Base-by-base conservation (phyloP, 768 basidiomycete genomes). In the Podaxis sp. region DNA sequence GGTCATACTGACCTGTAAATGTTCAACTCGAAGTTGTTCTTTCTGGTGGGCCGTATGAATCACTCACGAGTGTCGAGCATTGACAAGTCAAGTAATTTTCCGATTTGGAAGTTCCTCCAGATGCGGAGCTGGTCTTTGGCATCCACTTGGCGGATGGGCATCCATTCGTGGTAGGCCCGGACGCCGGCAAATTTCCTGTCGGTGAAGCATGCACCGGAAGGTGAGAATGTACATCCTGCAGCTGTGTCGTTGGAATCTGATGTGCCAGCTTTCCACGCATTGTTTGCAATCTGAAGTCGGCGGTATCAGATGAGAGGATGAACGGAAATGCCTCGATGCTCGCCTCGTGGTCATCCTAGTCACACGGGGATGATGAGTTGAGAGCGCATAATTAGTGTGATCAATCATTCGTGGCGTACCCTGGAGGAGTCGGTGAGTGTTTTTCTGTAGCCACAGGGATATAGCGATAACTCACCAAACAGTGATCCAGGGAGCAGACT, bases 41-140 rank as follows among this genome's bases (percentile, higher is more conserved):
- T 10, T 23, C n/a, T 16, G 10, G 18, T 42, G 23, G 18, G 2
- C 37, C 1, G 9, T 40, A 48, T 5, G n/a, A 23, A 21, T 10
- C n/a, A 67, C 75, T 62, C 57, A 82, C 85, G 79, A 18, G 85
- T 86, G 67, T 87, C 85, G 14, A 87, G 74, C 82, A 87, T 83
- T 6, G 82, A 80, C 65, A 85, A 68, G 66, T 85, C 84, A 63
- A 84, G 66, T 18, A 86, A 75, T 67, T 83, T 83, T 50, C 84
- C 85, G 36, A 87, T 79, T 71, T 84, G 80, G 72, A 87, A 85
- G 65, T 82, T 84, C 37, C 84, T 77, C 82, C 83, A 86, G 57
- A 85, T 85, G 21, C 83, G 75, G 16, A 86, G 77, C 63, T 81
- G 76, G 69, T 85, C 82, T 54, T 77, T 76, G 1, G 77, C 75